Conservation (phyloP, 306 rosid genomes). For the Prunus kanzakura region DNA sequence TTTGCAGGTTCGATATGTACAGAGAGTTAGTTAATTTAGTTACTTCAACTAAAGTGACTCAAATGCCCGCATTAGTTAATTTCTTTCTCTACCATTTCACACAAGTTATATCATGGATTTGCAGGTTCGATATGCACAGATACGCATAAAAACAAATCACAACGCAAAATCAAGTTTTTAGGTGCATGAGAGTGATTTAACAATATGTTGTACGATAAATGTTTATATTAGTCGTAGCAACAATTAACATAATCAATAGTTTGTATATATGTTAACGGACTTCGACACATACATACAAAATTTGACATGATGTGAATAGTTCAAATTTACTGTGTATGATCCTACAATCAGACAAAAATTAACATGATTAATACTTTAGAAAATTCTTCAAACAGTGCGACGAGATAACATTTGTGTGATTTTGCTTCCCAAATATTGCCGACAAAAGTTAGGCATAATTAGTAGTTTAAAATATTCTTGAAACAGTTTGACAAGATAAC, state of each 20-base stretch:
- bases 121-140: not conserved
- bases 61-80: not conserved
- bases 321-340: no score
- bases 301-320: no score
- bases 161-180: not conserved
- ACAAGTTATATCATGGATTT: not conserved
- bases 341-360: not conserved
- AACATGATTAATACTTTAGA: not conserved
- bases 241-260: no score
- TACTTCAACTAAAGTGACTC: not conserved
- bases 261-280: no score
- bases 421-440: not conserved
- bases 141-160: not conserved
- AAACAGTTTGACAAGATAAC: not conserved
- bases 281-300: no score
- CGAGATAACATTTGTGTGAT: no score
- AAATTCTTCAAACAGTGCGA: no score
- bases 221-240: not conserved
- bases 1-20: constrained; percentile 40
- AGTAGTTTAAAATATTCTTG: no score
- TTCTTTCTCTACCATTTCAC: not conserved
- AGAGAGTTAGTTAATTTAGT: not conserved
- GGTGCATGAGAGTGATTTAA: not conserved
- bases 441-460: not conserved
- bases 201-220: not conserved